phyloP scores from a whole-genome alignment of 2,329 filamentous ascomycete genomes.

The Fusarium coffeatum region DNA sequence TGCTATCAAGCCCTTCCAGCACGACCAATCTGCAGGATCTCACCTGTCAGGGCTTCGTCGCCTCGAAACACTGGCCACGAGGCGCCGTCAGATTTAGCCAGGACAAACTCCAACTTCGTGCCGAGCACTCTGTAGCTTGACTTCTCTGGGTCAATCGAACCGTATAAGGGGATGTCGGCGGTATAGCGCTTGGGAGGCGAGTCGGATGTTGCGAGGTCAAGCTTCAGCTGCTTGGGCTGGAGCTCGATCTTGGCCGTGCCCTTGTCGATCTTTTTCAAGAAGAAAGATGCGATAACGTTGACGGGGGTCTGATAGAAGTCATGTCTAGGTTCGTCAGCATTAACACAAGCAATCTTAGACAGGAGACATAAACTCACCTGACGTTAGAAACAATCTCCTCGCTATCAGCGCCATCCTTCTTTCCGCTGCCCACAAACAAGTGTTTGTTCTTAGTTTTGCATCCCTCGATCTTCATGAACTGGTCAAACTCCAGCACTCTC shows the following conservation, averaged over 20 bases:
- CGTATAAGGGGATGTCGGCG: slow-evolving; percentile 79
- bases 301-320: slow-evolving; percentile 95
- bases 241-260: slow-evolving; percentile 79
- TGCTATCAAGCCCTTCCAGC: slow-evolving; percentile 67
- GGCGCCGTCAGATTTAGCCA: slow-evolving; percentile 77
- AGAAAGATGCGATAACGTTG: slow-evolving; percentile 89
- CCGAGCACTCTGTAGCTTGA: slow-evolving; percentile 85
- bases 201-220: slow-evolving; percentile 90
- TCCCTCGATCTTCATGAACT: slow-evolving; percentile 95
- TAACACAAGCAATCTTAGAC: not conserved
- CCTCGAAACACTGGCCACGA: slow-evolving; percentile 89
- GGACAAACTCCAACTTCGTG: slow-evolving; percentile 85
- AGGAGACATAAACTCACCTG: slow-evolving; percentile 62
- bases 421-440: slow-evolving; percentile 83
- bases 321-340: slow-evolving; percentile 54
- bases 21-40: slow-evolving; percentile 90
- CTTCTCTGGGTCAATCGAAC: slow-evolving; percentile 77
- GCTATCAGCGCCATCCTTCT: slow-evolving; percentile 65
- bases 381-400: slow-evolving; percentile 85
- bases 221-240: slow-evolving; percentile 67
- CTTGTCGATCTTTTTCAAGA: slow-evolving; percentile 97
- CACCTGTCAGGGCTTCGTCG: slow-evolving; percentile 74
- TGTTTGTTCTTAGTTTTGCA: slow-evolving; percentile 86
- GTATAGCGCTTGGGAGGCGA: slow-evolving; percentile 81
- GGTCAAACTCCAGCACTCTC: slow-evolving; percentile 93